phyloP scores from a whole-genome alignment of 352 stramenopile species.

The Pythium aphanidermatum region DNA sequence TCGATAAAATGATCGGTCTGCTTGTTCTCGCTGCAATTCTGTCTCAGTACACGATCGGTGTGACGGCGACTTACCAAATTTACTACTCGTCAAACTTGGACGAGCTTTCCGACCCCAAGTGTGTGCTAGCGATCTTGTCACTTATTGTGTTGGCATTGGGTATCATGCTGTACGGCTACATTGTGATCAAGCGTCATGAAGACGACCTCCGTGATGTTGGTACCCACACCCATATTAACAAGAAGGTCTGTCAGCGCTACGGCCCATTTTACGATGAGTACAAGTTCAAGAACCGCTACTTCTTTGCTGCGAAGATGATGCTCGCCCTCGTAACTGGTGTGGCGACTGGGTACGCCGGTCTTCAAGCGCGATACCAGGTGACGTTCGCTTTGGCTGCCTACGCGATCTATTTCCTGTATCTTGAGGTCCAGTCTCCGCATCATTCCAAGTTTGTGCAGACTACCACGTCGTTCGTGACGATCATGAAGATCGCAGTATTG shows the following conservation, averaged over 20 bases:
- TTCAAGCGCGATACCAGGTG: conserved; percentile 23
- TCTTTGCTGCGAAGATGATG: conserved; percentile 77
- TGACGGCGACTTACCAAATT: conserved; percentile 82
- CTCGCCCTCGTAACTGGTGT: conserved; percentile 62
- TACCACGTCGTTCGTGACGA: conserved; percentile 29
- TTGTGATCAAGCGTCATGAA: conserved; percentile 56
- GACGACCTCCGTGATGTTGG: conserved; percentile 72
- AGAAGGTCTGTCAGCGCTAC: conserved; percentile 76
- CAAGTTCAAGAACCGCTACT: conserved; percentile 87
- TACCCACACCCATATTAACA: conserved; percentile 70
- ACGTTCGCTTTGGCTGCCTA: conserved; percentile 26
- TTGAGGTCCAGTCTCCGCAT: conserved; percentile 26
- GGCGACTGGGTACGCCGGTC: conserved; percentile 24
- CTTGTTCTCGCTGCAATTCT: conserved; percentile 68
- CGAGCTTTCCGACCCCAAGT: conserved; percentile 53
- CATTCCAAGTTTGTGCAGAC: conserved; percentile 31
- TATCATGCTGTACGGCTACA: conserved; percentile 74
- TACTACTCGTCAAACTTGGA: conserved; percentile 64
- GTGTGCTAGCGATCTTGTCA: conserved; percentile 46
- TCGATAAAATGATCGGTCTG: conserved; percentile 83
- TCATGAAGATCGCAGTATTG: conserved; percentile 34
- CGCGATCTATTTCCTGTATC: conserved; percentile 34
- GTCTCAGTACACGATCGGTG: conserved; percentile 82
- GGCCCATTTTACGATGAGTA: conserved; percentile 86
- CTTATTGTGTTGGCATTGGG: conserved; percentile 62